A percentile compares a stretch with the other conserved stretches of the same genome.
These are phyloP conservation scores for Pleurostoma richardsiae DNA, from an alignment of 2,329 filamentous ascomycete species.

Conservation along the genomic window DNA sequence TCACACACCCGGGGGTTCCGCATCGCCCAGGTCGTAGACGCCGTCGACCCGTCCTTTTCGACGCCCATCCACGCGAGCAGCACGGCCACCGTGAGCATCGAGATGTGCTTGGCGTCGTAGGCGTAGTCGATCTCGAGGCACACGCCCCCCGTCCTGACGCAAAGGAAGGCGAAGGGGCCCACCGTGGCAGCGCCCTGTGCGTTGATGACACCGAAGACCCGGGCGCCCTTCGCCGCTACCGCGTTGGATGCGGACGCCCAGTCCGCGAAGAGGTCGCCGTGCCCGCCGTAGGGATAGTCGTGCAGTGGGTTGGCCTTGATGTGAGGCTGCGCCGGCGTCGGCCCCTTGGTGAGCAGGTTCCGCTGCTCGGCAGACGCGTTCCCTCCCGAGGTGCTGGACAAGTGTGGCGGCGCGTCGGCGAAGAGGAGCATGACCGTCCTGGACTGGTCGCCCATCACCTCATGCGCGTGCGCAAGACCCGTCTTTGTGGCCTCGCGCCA, in stretches of 20 bases:
- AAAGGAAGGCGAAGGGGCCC: constrained; percentile 34
- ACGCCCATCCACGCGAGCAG: constrained; percentile 39
- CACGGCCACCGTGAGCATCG: constrained; percentile 32
- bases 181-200: constrained; percentile 11
- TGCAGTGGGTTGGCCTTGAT: too few relatives aligned
- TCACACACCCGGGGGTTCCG: constrained; percentile 31
- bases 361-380: too few relatives aligned
- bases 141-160: constrained; percentile 32
- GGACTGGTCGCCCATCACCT: too few relatives aligned
- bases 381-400: too few relatives aligned
- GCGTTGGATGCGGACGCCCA: constrained; percentile 33
- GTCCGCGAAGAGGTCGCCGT: too few relatives aligned
- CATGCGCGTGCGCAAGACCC: too few relatives aligned
- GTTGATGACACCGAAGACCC: constrained; percentile 38
- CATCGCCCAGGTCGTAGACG: constrained; percentile 20
- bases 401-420: too few relatives aligned
- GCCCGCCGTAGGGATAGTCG: too few relatives aligned
- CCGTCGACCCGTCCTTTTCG: constrained; percentile 12
- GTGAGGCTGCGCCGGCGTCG: too few relatives aligned
- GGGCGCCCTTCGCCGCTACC: constrained; percentile 29
- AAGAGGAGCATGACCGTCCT: too few relatives aligned
- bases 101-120: constrained; percentile 22
- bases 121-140: constrained; percentile 25
- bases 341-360: too few relatives aligned
- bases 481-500: too few relatives aligned